A percentile compares a stretch with the other conserved stretches of the same genome.
Conservation (phyloP, 2,329 filamentous ascomycete species). For the Aulographum hederae region DNA sequence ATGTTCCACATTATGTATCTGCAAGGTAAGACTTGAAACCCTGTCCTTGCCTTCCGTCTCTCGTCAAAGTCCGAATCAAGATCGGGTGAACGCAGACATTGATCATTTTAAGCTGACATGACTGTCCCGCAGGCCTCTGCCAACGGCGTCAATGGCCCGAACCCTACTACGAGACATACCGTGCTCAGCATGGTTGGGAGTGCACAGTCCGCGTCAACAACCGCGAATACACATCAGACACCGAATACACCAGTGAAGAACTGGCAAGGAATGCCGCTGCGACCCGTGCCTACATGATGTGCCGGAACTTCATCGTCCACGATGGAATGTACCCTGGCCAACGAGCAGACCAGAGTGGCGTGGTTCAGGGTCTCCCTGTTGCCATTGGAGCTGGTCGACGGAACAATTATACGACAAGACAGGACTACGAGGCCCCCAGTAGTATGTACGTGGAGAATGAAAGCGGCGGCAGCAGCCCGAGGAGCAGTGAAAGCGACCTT, state of each 20-base stretch:
- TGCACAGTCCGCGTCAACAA: constrained; percentile 92
- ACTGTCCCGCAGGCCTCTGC: constrained; percentile 61
- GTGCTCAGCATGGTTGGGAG: constrained; percentile 56
- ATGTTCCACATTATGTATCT: constrained; percentile 27
- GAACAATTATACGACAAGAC: constrained; percentile 16
- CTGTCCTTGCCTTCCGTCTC: too few species aligned
- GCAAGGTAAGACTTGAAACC: constrained; percentile 24
- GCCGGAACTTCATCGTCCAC: constrained; percentile 92
- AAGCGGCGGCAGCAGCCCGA: constrained; percentile 38
- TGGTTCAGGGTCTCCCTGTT: constrained; percentile 43
- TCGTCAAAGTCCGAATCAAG: too few species aligned
- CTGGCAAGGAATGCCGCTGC: constrained; percentile 86
- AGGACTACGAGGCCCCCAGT: constrained; percentile 28
- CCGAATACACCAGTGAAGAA: constrained; percentile 61
- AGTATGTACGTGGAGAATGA: constrained; percentile 14
- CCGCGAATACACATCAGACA: constrained; percentile 85
- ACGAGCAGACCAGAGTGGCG: constrained; percentile 32
- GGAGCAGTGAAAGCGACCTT: constrained; percentile 25
- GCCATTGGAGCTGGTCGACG: constrained; percentile 43
- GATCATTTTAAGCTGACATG: neutral
- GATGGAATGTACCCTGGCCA: constrained; percentile 63
- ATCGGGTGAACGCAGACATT: neutral
- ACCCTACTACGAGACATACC: constrained; percentile 72
- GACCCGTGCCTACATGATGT: constrained; percentile 93
- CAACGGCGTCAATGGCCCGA: constrained; percentile 86